phyloP scores from a whole-genome alignment of 768 basidiomycete species.

The Pleurotus ostreatus region DNA sequence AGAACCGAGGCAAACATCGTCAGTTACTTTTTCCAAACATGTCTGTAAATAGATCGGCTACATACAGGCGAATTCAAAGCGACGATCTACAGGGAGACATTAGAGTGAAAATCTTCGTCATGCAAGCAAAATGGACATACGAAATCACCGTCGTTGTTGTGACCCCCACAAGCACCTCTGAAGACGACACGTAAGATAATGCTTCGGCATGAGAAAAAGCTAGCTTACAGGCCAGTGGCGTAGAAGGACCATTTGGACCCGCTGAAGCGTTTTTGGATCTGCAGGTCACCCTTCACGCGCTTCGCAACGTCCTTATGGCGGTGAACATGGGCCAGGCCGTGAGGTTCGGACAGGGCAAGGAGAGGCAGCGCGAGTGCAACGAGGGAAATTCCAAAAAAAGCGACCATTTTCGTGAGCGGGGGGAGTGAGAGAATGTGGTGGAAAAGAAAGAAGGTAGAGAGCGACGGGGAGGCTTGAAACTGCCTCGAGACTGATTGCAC shows the following conservation, averaged over 20 bases:
- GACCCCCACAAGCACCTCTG: constrained; percentile 55
- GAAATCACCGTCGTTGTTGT: constrained; percentile 35
- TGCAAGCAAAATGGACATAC: constrained; percentile 25
- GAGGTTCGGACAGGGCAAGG: constrained; percentile 31
- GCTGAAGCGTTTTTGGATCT: constrained; percentile 33
- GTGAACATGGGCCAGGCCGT: constrained; percentile 21
- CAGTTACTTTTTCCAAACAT: background rate
- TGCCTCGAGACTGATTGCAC: constrained; percentile 14
- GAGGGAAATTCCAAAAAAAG: constrained; percentile 22
- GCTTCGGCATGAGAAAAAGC: constrained; percentile 7
- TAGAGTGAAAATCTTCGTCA: background rate
- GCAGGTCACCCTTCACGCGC: constrained; percentile 38
- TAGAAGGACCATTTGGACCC: constrained; percentile 51
- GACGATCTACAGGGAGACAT: constrained; percentile 37
- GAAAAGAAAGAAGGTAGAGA: constrained; percentile 11
- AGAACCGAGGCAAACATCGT: constrained; percentile 9
- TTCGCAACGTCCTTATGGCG: constrained; percentile 48
- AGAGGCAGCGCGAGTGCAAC: constrained; percentile 31
- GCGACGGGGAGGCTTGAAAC: constrained; percentile 11
- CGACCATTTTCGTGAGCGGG: constrained; percentile 8
- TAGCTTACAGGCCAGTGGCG: constrained; percentile 44
- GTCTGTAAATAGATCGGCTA: background rate
- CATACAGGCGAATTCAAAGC: constrained; percentile 43
- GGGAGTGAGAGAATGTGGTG: constrained; percentile 11
- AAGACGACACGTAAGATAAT: background rate